Base-by-base conservation (phyloP, 768 basidiomycete species). In the Lentinula detonsa region DNA sequence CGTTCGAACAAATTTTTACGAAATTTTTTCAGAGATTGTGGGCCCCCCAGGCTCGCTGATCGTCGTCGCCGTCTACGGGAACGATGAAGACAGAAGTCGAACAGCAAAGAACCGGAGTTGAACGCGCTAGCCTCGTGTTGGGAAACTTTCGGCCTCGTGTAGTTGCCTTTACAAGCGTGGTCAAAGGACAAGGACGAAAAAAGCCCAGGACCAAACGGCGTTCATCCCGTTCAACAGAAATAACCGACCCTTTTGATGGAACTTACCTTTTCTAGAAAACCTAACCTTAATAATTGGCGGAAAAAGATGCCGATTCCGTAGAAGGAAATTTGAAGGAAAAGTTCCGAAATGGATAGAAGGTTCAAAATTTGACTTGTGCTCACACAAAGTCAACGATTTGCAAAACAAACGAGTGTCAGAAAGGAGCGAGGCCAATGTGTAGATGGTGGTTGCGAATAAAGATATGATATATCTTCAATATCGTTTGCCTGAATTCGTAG, bases 111-210 rank as follows among this genome's bases (percentile, higher is more conserved):
- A 37, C 62, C 21, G 62, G 67, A 61, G 64, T 59, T 69, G 67
- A 71, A 70, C 68, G 71, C 72, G 73, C 64, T 68, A 66, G 77
- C 80, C 80, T 81, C 80, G 80, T 81, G 79, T 73, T 67, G 66
- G 66, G 68, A 39, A 70, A 71, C 70, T 70, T 64, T 66, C 70
- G 66, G 74, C 80, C 79, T 81, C 80, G 80, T 81, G 80, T 75
- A 65, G 71, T 73, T 75, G 70, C 71, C 76, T 78, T 51, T 74
- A 73, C 71, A 68, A 72, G 74, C 68, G 68, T 67, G 68, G 65
- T 65, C 49, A 70, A 70, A 61, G 65, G 63, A 67, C 52, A 64
- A 59, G 59, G 61, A 51, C 28, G 31, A 62, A 61, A 59, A 64
- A 64, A 62, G 56, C 66, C 60, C 57, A 48, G 23, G 45, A 4